Percentiles rank a stretch among this genome's conserved stretches.
Evolutionary conservation across 768 basidiomycete species (phyloP).

Genomic region (Sutorius australiensis): DNA sequence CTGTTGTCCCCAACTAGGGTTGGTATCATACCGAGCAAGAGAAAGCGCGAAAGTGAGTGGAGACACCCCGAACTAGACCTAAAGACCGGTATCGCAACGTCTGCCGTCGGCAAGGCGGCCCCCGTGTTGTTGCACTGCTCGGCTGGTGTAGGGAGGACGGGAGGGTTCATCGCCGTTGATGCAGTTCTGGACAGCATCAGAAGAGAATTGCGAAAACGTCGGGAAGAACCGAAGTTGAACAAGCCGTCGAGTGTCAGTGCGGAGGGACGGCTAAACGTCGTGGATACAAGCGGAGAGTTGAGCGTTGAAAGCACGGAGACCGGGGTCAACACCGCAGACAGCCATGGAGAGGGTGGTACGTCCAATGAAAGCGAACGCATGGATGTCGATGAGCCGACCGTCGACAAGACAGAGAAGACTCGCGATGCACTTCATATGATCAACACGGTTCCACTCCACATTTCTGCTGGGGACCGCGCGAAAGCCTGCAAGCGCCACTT

Average conservation of each 20-base stretch:
- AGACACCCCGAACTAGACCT: slow-evolving; percentile 45
- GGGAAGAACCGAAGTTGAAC: slow-evolving; percentile 19
- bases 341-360: background rate
- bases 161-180: slow-evolving; percentile 88
- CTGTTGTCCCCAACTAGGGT: slow-evolving; percentile 20
- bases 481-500: slow-evolving; percentile 14
- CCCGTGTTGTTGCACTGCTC: slow-evolving; percentile 86
- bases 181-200: slow-evolving; percentile 75
- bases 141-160: slow-evolving; percentile 93
- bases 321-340: slow-evolving; percentile 2
- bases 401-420: background rate
- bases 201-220: slow-evolving; percentile 47
- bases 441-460: slow-evolving; percentile 25
- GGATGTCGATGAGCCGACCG: slow-evolving; percentile 25
- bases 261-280: background rate
- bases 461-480: slow-evolving; percentile 28
- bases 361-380: slow-evolving; percentile 14
- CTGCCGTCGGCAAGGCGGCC: slow-evolving; percentile 42
- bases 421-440: slow-evolving; percentile 5
- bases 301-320: slow-evolving; percentile 9
- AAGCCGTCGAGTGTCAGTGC: background rate
- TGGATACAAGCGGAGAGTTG: slow-evolving; percentile 2
- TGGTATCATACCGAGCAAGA: background rate
- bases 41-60: slow-evolving; percentile 22
- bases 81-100: slow-evolving; percentile 52